phyloP scores from a whole-genome alignment of 768 basidiomycete genomes.

The Mycena filopes region DNA sequence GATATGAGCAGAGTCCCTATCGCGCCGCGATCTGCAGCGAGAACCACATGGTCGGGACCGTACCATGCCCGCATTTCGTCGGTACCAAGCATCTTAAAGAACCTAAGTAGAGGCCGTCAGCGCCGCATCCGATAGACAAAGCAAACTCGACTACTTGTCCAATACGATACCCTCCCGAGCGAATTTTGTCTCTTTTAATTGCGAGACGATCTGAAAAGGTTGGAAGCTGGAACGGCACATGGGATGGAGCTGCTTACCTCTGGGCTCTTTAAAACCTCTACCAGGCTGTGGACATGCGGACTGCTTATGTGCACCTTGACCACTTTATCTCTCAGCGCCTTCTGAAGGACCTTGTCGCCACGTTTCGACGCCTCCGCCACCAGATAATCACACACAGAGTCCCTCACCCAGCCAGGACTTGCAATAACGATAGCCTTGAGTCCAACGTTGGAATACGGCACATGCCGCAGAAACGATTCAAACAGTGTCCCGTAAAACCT shows the following conservation, averaged over 20 bases:
- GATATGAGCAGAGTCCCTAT: constrained; percentile 95
- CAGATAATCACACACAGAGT: constrained; percentile 87
- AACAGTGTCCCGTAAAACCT: constrained; percentile 89
- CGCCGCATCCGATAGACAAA: constrained; percentile 1
- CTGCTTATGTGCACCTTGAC: constrained; percentile 92
- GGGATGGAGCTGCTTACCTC: constrained; percentile 66
- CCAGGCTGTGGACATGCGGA: constrained; percentile 94
- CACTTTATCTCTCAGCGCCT: constrained; percentile 82
- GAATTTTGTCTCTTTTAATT: constrained; percentile 95
- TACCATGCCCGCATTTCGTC: constrained; percentile 99
- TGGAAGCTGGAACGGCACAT: background rate
- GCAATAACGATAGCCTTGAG: constrained; percentile 95
- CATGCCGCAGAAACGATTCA: constrained; percentile 88
- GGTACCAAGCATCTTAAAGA: constrained; percentile 96
- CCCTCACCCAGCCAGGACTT: constrained; percentile 95
- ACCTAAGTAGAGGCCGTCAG: constrained; percentile 58
- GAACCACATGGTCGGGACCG: constrained; percentile 91
- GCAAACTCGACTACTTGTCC: constrained; percentile 69
- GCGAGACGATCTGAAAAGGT: constrained; percentile 66
- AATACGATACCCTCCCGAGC: constrained; percentile 92
- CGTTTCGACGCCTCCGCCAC: constrained; percentile 82
- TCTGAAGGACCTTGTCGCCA: constrained; percentile 85
- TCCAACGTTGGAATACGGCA: constrained; percentile 79
- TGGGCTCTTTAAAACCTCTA: constrained; percentile 94
- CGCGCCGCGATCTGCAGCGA: constrained; percentile 93